phyloP scores from a whole-genome alignment of 305 asterid species.

The Plantago coronopus region DNA sequence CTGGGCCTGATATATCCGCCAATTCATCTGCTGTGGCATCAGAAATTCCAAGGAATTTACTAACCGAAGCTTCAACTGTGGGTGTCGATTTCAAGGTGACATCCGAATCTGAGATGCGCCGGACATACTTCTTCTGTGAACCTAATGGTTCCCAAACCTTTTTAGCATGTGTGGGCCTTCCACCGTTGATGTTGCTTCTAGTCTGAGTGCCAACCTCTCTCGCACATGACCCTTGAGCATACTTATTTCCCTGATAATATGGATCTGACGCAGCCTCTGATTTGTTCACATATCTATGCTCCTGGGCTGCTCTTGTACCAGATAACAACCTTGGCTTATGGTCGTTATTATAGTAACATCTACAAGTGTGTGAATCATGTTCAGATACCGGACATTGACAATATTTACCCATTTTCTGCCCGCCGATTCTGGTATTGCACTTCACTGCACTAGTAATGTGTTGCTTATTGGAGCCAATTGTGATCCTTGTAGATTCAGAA shows the following conservation, averaged over 20 bases:
- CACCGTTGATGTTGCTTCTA: conserved; percentile 44
- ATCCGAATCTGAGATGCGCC: conserved; percentile 68
- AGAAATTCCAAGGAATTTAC: conserved; percentile 45
- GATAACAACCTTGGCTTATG: conserved; percentile 57
- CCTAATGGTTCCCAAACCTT: conserved; percentile 98
- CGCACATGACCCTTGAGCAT: conserved; percentile 41
- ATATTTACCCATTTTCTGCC: conserved; percentile 50
- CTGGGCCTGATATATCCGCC: conserved; percentile 34
- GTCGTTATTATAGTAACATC: conserved; percentile 60
- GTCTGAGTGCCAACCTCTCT: conserved; percentile 52
- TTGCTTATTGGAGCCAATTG: conserved; percentile 48
- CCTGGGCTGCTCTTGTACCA: conserved; percentile 39
- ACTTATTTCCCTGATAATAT: conserved; percentile 47
- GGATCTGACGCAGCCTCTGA: conserved; percentile 53
- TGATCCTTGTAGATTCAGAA: conserved; percentile 46
- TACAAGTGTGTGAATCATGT: conserved; percentile 53
- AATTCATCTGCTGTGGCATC: conserved; percentile 43
- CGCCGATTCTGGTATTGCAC: conserved; percentile 50
- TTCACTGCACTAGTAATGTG: conserved; percentile 39
- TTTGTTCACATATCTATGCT: conserved; percentile 44
- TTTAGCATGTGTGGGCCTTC: conserved; percentile 46
- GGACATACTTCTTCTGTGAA: conserved; percentile 58
- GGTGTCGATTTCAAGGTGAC: conserved; percentile 55
- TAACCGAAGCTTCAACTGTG: conserved; percentile 50
- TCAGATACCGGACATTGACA: conserved; percentile 44